These are phyloP conservation scores for Calocybe gangraenosa DNA, from an alignment of 768 basidiomycete genomes.

Conservation along the genomic window DNA sequence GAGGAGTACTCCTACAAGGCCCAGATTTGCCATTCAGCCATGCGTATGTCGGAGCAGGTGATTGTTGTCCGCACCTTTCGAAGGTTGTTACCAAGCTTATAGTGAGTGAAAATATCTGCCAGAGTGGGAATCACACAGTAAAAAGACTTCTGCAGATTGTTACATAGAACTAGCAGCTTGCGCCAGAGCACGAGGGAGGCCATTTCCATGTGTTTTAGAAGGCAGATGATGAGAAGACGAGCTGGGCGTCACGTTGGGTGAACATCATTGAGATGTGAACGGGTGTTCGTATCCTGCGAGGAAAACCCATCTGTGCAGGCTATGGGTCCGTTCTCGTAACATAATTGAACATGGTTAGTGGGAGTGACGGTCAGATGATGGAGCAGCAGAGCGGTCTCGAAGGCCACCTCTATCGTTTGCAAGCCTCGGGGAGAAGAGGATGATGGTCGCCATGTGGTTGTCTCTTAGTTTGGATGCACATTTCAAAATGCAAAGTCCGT, in stretches of 20 bases:
- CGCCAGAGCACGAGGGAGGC: neutral
- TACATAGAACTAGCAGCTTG: neutral
- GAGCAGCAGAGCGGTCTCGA: too few relatives aligned
- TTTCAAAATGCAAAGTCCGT: too few relatives aligned
- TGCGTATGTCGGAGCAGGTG: slow-evolving; percentile 8
- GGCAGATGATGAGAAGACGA: neutral
- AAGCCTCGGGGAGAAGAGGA: too few relatives aligned
- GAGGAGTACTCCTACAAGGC: neutral
- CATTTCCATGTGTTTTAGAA: neutral
- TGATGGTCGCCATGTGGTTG: too few relatives aligned
- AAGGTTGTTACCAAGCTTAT: too few relatives aligned
- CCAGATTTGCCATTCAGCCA: neutral
- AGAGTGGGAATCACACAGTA: too few relatives aligned
- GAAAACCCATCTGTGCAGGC: neutral
- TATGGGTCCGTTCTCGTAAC: neutral
- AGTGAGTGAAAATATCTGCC: too few relatives aligned
- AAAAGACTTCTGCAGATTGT: too few relatives aligned
- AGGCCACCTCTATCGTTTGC: too few relatives aligned
- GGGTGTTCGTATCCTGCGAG: neutral
- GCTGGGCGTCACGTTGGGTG: neutral
- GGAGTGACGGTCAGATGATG: slow-evolving; percentile 1
- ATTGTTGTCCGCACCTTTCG: too few relatives aligned
- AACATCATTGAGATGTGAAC: neutral
- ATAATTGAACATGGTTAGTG: neutral
- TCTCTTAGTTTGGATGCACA: too few relatives aligned